Evolutionary conservation across 2,329 filamentous ascomycete species (phyloP).

Genomic region (Colletotrichum sidae): DNA sequence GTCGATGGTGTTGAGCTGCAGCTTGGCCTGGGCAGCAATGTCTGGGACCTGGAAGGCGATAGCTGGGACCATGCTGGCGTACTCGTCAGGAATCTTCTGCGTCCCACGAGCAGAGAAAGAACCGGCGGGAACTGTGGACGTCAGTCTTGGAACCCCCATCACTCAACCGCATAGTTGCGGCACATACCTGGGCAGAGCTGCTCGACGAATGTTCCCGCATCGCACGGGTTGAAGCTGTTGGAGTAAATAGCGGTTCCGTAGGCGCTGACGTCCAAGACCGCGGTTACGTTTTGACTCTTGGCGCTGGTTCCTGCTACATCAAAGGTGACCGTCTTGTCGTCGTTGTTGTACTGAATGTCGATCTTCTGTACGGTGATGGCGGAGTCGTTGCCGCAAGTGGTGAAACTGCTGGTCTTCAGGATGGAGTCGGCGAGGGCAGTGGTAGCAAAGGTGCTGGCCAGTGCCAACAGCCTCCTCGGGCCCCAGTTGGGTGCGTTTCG

Average conservation of each 20-base stretch:
- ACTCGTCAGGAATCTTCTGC: slow-evolving; percentile 78
- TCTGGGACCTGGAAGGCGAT: slow-evolving; percentile 95
- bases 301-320: slow-evolving; percentile 83
- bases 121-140: slow-evolving; percentile 73
- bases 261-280: slow-evolving; percentile 79
- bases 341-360: slow-evolving; percentile 82
- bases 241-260: slow-evolving; percentile 87
- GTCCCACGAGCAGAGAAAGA: slow-evolving; percentile 78
- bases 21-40: slow-evolving; percentile 84
- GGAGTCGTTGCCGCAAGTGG: slow-evolving; percentile 68
- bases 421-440: slow-evolving; percentile 75
- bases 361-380: slow-evolving; percentile 77
- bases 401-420: slow-evolving; percentile 84
- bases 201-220: slow-evolving; percentile 71
- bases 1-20: slow-evolving; percentile 76
- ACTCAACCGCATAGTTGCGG: neutral
- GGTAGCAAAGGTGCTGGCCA: slow-evolving; percentile 51
- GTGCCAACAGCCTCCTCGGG: slow-evolving; percentile 45
- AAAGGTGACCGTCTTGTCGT: slow-evolving; percentile 79
- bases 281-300: slow-evolving; percentile 83
- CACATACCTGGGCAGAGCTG: slow-evolving; percentile 83
- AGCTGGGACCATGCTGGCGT: slow-evolving; percentile 80
- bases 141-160: slow-evolving; percentile 34
- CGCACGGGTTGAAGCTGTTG: slow-evolving; percentile 87
- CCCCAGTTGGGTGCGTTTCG: slow-evolving; percentile 45